These are phyloP conservation scores for Trichophyton rubrum DNA, from an alignment of 2,329 filamentous ascomycete genomes.

Conservation along the genomic window DNA sequence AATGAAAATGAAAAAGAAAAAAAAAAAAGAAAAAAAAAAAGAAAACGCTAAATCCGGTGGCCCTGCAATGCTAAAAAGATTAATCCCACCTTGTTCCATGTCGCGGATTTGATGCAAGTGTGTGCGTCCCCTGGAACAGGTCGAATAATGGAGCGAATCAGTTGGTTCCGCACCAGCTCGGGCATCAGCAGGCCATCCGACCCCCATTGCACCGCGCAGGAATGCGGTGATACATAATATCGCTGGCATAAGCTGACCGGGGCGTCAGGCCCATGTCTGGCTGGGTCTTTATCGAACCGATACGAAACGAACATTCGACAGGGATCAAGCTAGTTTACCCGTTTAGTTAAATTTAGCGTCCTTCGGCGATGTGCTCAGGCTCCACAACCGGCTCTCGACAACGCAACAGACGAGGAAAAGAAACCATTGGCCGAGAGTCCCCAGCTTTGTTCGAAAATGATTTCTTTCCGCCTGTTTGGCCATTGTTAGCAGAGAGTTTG, in stretches of 20 bases:
- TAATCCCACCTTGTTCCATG: neutral
- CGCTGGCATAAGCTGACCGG: neutral
- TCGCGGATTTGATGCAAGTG: neutral
- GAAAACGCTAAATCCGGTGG: neutral
- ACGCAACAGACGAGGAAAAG: constrained; percentile 1
- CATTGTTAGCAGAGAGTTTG: neutral
- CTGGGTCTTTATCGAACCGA: neutral
- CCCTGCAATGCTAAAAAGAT: neutral
- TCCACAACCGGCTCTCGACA: constrained; percentile 1
- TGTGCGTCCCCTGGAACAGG: neutral
- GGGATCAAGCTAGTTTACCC: constrained; percentile 4
- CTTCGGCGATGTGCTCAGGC: constrained; percentile 2
- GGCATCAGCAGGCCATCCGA: neutral
- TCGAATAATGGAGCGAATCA: neutral
- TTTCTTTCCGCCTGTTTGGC: neutral
- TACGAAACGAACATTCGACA: constrained; percentile 1
- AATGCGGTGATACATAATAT: neutral
- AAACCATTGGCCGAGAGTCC: neutral
- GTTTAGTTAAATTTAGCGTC: constrained; percentile 3
- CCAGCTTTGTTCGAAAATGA: neutral
- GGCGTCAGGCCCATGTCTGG: neutral
- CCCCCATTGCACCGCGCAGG: neutral
- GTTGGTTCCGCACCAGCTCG: neutral
- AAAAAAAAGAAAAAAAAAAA: neutral
- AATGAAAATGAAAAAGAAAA: too few species aligned